Conservation (phyloP, 2,329 filamentous ascomycete genomes). For the Colletotrichum gloeosporioides region DNA sequence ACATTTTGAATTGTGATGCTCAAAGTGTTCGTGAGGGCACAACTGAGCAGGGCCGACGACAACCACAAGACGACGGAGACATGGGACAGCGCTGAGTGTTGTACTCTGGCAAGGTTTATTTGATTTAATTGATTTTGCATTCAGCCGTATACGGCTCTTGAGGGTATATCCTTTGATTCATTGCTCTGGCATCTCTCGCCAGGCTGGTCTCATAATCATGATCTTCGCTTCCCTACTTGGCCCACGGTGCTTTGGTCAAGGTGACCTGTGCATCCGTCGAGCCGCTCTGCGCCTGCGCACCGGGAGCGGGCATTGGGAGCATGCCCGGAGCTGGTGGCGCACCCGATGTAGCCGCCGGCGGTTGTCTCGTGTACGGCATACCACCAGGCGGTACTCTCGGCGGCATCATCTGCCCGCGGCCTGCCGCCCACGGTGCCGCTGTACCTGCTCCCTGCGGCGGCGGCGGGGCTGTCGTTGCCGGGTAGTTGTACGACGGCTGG, state of each 20-base stretch:
- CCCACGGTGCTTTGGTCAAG: conserved; percentile 54
- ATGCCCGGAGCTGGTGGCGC: background rate
- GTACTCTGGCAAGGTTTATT: background rate
- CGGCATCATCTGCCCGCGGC: conserved; percentile 33
- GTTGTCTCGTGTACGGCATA: conserved; percentile 43
- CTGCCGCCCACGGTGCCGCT: conserved; percentile 47
- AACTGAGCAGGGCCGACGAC: background rate
- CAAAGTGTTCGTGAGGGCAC: background rate
- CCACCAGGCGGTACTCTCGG: conserved; percentile 29
- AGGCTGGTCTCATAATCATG: background rate
- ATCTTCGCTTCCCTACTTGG: conserved; percentile 32
- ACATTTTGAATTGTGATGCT: background rate
- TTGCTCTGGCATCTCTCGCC: no score
- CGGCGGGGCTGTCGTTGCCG: conserved; percentile 29
- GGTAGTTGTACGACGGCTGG: conserved; percentile 46
- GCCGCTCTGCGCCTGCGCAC: conserved; percentile 25
- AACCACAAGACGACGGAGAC: background rate
- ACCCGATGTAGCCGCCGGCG: conserved; percentile 23
- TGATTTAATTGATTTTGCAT: background rate
- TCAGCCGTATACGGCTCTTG: background rate
- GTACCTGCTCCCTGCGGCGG: conserved; percentile 35
- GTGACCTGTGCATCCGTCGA: conserved; percentile 43
- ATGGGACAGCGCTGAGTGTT: background rate
- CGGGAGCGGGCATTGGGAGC: conserved; percentile 23
- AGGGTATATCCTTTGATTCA: background rate